phyloP scores from a whole-genome alignment of 139 green algal species.

The Chlorella ohadii region DNA sequence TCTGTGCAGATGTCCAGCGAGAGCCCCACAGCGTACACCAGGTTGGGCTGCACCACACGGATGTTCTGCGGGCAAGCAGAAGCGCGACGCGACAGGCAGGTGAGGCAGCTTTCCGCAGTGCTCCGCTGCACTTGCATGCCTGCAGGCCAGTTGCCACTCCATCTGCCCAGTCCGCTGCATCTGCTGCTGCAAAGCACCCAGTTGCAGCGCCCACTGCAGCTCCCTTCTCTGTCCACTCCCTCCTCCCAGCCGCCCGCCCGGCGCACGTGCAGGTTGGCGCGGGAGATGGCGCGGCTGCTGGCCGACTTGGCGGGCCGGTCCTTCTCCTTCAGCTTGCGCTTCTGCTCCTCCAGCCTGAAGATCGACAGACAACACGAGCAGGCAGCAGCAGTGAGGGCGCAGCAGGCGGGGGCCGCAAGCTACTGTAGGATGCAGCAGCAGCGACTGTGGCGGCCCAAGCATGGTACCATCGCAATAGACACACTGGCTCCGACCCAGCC shows the following conservation, averaged over 20 bases:
- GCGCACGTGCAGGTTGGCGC: constrained; percentile 23
- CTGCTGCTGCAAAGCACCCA: no score
- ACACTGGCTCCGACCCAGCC: background rate
- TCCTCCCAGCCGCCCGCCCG: background rate
- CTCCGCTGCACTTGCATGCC: background rate
- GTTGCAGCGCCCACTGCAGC: no score
- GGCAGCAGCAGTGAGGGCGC: background rate
- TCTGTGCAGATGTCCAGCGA: constrained; percentile 74
- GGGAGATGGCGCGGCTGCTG: constrained; percentile 12
- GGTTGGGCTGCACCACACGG: constrained; percentile 91
- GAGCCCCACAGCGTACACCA: constrained; percentile 93
- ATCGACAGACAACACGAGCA: background rate
- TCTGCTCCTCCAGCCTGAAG: constrained; percentile 57
- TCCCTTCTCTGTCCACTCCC: no score
- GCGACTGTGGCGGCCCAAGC: background rate
- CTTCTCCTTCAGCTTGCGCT: constrained; percentile 43
- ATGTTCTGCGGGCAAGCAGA: constrained; percentile 69
- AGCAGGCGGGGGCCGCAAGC: background rate
- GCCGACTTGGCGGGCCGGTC: constrained; percentile 30
- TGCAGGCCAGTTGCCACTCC: background rate
- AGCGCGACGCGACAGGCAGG: background rate
- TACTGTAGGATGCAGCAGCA: no score
- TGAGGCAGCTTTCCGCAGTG: background rate
- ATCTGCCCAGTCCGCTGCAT: no score
- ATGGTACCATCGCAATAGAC: background rate